These are phyloP conservation scores for Blastobotrys serpentis DNA, from an alignment of 1,139 yeast genomes.

Conservation along the genomic window DNA sequence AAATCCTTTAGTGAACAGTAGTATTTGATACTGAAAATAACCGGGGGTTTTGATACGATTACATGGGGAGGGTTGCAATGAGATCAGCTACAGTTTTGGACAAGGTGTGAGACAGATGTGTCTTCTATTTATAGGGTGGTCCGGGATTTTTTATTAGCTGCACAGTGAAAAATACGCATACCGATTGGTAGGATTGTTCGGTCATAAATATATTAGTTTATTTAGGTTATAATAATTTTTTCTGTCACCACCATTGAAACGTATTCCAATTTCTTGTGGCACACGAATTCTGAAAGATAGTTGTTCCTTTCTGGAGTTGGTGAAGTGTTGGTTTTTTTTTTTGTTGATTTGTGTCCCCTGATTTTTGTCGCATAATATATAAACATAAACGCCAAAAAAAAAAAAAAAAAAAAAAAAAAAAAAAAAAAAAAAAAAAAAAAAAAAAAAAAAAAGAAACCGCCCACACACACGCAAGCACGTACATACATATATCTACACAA, in stretches of 20 bases:
- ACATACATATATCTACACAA: no score
- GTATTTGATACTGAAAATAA: not conserved
- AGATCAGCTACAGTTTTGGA: no score
- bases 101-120: not conserved
- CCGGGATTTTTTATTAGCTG: not conserved
- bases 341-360: constrained; percentile 1
- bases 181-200: not conserved
- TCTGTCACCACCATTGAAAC: no score
- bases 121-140: constrained; percentile 3
- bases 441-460: no score
- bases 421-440: no score
- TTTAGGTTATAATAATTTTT: not conserved
- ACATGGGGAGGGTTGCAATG: not conserved
- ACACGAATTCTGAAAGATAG: no score
- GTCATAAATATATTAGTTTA: no score
- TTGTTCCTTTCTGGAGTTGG: not conserved
- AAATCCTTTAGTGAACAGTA: no score
- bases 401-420: no score
- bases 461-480: no score
- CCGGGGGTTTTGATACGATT: not conserved
- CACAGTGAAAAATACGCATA: not conserved
- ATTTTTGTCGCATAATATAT: not conserved
- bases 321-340: not conserved
- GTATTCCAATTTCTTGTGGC: no score
- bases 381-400: not conserved